Percentiles rank a stretch among this genome's conserved stretches.
Evolutionary conservation across 1,284 basidiomycete genomes (phyloP).

Genomic region (Tilletia walkeri): DNA sequence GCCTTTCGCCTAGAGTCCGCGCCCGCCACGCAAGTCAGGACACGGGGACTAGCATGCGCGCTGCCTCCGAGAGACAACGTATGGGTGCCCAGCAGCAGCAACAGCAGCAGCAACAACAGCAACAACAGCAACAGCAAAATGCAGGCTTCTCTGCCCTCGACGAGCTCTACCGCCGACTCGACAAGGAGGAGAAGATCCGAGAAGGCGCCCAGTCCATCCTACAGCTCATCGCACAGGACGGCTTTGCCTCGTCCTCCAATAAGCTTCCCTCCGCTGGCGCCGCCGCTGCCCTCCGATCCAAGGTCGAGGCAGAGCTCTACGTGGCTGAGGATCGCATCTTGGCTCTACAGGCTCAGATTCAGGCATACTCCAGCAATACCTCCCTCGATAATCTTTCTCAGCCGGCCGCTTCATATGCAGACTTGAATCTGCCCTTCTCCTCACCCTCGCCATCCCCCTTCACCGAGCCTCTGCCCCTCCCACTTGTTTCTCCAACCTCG

Average conservation of each 20-base stretch:
- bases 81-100: too few relatives aligned
- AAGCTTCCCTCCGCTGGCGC: conserved; percentile 1
- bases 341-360: neutral
- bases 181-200: conserved; percentile 1
- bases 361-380: neutral
- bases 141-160: neutral
- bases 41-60: too few relatives aligned
- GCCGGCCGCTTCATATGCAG: neutral
- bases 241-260: conserved; percentile 12
- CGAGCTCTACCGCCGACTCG: conserved; percentile 1
- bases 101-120: too few relatives aligned
- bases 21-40: too few relatives aligned
- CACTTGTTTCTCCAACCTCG: neutral
- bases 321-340: neutral
- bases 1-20: too few relatives aligned
- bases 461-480: neutral
- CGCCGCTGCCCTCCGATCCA: neutral
- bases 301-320: conserved; percentile 15
- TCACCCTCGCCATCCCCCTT: neutral
- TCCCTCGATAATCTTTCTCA: neutral
- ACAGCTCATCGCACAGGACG: neutral
- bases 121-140: too few relatives aligned
- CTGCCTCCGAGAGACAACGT: too few relatives aligned
- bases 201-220: conserved; percentile 7
- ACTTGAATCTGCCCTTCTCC: neutral